Evolutionary conservation across 768 basidiomycete genomes (phyloP), one percentile per base, ranked within the genome.

Genomic region (Rhizopogon vulgaris): DNA sequence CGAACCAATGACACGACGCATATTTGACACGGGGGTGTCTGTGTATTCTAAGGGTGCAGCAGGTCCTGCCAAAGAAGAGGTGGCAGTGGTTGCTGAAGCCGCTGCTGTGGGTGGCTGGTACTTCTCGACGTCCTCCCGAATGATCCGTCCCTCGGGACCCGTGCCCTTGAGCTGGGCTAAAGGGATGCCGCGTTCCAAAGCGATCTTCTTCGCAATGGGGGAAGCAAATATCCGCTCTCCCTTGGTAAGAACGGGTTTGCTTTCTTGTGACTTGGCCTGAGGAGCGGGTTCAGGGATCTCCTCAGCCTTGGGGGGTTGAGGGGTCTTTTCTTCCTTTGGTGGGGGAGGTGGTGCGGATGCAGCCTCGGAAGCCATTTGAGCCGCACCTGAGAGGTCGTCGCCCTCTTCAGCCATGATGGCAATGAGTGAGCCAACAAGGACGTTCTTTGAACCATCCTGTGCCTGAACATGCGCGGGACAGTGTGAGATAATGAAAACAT

Each of bases 201-300:
- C 96, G 63, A 99, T 87, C 72, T 94, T 95, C 78, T 96, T 96
- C 40, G 96, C 96, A 58, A 96, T 79, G 28, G 96, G 95, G 27
- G 89, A 87, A 12, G 94, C 96, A 65, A 95, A 95, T 74, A 98
- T 90, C 58, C 87, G 85, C 60, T 89, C 84, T 48, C 89, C 85
- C 55, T 73, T 68, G 30, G 79, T 70, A 55, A 87, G 73, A 22
- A 85, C 82, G 36, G 76, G 59, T 61, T 78, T 85, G 17, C 76
- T 61, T 51, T 75, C 73, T 54, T 69, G 69, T 24, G 72, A 61
- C 17, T 57, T 59, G 12, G 72, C 59, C 42, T 67, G 56, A 4
- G 74, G 55, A 28, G 70, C 68, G 17, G 73, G 51, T 38, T 68
- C 60, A 17, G 71, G 52, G 18, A 66, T 56, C 32, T 74, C 65